Evolutionary conservation across 2,329 filamentous ascomycete genomes (phyloP).

Genomic region (Albophoma yamanashiensis): DNA sequence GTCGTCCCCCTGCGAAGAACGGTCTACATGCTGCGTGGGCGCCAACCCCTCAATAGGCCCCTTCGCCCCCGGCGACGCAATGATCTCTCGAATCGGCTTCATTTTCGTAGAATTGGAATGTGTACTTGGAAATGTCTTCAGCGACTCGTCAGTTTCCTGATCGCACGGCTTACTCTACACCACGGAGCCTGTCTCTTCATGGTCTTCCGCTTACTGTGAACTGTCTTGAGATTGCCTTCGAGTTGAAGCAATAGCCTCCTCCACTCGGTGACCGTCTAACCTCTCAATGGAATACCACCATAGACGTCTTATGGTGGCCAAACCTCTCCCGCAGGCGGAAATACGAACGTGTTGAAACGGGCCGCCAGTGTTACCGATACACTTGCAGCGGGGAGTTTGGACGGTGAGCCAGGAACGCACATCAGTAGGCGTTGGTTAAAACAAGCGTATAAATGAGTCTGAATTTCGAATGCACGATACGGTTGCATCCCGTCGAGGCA

Average conservation of each 20-base stretch:
- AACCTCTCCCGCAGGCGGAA: not conserved
- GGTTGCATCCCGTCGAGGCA: not conserved
- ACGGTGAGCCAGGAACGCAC: not conserved
- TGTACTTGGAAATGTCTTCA: not conserved
- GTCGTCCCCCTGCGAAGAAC: not conserved
- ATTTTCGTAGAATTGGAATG: not conserved
- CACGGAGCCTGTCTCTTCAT: too few species aligned
- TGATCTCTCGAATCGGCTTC: not conserved
- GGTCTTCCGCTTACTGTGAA: not conserved
- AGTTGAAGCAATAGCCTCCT: not conserved
- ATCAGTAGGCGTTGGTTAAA: not conserved
- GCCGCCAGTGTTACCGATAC: not conserved
- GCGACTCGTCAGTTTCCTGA: not conserved
- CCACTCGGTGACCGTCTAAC: not conserved
- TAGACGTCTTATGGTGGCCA: not conserved
- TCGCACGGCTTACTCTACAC: not conserved
- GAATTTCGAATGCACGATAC: not conserved
- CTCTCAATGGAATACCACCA: not conserved
- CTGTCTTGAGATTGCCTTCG: not conserved
- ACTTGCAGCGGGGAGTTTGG: not conserved
- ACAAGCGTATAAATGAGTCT: not conserved
- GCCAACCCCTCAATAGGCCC: not conserved
- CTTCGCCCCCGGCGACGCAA: constrained; percentile 2
- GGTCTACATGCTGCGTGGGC: not conserved
- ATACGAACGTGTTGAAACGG: not conserved